Conservation (phyloP, 768 basidiomycete species). For the Tylopilus plumbeoviolaceoides region DNA sequence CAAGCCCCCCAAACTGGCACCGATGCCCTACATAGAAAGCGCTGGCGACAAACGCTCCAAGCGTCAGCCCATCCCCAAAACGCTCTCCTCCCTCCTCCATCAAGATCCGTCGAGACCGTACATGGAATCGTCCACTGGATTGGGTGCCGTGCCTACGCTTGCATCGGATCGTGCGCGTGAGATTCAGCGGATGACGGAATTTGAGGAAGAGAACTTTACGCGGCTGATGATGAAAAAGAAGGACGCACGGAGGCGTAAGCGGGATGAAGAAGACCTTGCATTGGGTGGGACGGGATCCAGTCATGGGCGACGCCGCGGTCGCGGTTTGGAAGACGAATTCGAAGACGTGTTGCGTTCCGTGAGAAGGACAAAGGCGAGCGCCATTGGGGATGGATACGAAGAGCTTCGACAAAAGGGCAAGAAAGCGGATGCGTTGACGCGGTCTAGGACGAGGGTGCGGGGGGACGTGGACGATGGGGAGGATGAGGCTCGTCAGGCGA, state of each 20-base stretch:
- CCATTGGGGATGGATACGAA: slow-evolving; percentile 73
- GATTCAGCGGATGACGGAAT: slow-evolving; percentile 75
- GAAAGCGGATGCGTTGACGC: slow-evolving; percentile 55
- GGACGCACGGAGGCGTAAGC: slow-evolving; percentile 62
- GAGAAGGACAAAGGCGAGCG: slow-evolving; percentile 39
- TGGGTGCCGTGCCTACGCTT: slow-evolving; percentile 58
- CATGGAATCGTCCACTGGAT: slow-evolving; percentile 66
- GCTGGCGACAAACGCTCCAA: slow-evolving; percentile 42
- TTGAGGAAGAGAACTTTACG: slow-evolving; percentile 86
- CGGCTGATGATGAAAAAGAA: slow-evolving; percentile 88
- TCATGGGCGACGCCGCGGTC: slow-evolving; percentile 54
- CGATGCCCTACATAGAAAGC: slow-evolving; percentile 76
- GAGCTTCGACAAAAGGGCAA: slow-evolving; percentile 66
- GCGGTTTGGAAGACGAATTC: slow-evolving; percentile 82
- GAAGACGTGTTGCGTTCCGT: slow-evolving; percentile 69
- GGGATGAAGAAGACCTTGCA: slow-evolving; percentile 86
- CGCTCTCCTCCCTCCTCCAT: slow-evolving; percentile 51
- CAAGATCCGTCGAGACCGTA: slow-evolving; percentile 60
- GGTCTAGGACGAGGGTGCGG: slow-evolving; percentile 45
- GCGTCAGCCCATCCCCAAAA: slow-evolving; percentile 57
- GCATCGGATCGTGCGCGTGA: slow-evolving; percentile 68
- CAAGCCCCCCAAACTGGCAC: slow-evolving; percentile 83
- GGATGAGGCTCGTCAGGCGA: slow-evolving; percentile 30
- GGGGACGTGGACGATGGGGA: slow-evolving; percentile 25
- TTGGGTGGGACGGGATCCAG: slow-evolving; percentile 68